Percentiles rank a stretch among this genome's conserved stretches.
Evolutionary conservation across 2,329 filamentous ascomycete genomes (phyloP).

Genomic region (Colletotrichum sp.): DNA sequence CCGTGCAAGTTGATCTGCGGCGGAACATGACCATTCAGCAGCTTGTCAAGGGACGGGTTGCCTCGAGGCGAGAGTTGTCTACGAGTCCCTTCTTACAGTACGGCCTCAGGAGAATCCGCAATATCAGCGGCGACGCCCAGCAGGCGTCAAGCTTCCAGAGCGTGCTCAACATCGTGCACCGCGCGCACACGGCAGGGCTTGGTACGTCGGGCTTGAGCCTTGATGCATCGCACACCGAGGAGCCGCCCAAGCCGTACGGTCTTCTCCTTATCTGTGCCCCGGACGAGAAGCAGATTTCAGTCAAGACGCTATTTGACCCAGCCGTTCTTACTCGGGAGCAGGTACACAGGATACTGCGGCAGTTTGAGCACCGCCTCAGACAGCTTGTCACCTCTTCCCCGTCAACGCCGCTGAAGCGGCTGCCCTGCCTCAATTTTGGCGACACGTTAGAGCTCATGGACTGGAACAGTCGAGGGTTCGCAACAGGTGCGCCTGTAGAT

Average conservation of each 20-base stretch:
- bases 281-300: background rate
- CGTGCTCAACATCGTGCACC: background rate
- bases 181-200: background rate
- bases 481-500: background rate
- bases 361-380: background rate
- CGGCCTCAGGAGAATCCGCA: background rate
- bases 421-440: background rate
- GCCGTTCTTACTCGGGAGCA: background rate
- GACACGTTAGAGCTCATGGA: background rate
- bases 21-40: background rate
- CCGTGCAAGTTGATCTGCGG: background rate
- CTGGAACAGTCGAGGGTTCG: background rate
- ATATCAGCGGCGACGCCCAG: background rate
- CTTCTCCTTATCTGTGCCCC: background rate
- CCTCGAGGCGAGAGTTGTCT: background rate
- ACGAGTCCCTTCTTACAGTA: background rate
- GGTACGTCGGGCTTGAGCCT: background rate
- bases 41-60: background rate
- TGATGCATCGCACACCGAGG: background rate
- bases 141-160: background rate
- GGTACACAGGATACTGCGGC: background rate
- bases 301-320: background rate
- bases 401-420: background rate
- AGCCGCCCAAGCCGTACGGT: background rate
- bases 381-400: background rate